phyloP scores from a whole-genome alignment of 2,329 filamentous ascomycete species.

The Dryadomyces sulphureus region DNA sequence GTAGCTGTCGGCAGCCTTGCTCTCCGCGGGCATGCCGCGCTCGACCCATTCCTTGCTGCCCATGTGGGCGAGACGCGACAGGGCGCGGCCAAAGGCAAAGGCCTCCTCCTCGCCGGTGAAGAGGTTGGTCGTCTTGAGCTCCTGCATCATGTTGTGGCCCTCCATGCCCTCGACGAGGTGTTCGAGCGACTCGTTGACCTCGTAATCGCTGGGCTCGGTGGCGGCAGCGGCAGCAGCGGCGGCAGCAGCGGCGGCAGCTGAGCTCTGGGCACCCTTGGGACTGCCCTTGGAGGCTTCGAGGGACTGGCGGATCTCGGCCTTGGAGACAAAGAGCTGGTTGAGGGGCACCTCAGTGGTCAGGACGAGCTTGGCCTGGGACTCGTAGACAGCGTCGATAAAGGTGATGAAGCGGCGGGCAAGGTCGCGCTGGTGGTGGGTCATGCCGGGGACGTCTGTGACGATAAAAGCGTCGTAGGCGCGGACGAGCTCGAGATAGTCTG shows the following conservation, averaged over 20 bases:
- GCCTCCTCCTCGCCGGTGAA: conserved; percentile 93
- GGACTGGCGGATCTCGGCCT: conserved; percentile 50
- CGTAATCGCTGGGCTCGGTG: conserved; percentile 13
- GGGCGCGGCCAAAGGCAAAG: conserved; percentile 84
- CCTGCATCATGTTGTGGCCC: conserved; percentile 52
- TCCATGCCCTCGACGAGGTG: conserved; percentile 79
- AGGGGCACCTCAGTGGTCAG: conserved; percentile 80
- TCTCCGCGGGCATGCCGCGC: conserved; percentile 54
- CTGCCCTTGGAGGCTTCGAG: too few relatives aligned
- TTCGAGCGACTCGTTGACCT: conserved; percentile 56
- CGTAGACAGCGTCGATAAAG: conserved; percentile 93
- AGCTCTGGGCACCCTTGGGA: too few relatives aligned
- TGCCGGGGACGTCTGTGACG: conserved; percentile 78
- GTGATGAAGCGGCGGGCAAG: conserved; percentile 89
- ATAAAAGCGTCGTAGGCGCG: conserved; percentile 85
- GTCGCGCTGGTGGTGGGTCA: conserved; percentile 78
- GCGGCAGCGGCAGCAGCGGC: neutral
- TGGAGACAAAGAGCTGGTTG: conserved; percentile 70
- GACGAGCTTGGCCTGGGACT: conserved; percentile 83
- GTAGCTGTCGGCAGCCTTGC: conserved; percentile 42
- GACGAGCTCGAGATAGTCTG: conserved; percentile 88
- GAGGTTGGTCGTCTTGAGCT: conserved; percentile 71
- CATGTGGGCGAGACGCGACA: conserved; percentile 82
- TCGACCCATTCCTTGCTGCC: conserved; percentile 92
- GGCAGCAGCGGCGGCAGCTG: conserved; percentile 9